Evolutionary conservation across 1,139 yeast genomes (phyloP).

Genomic region (Wickerhamomyces sp.): DNA sequence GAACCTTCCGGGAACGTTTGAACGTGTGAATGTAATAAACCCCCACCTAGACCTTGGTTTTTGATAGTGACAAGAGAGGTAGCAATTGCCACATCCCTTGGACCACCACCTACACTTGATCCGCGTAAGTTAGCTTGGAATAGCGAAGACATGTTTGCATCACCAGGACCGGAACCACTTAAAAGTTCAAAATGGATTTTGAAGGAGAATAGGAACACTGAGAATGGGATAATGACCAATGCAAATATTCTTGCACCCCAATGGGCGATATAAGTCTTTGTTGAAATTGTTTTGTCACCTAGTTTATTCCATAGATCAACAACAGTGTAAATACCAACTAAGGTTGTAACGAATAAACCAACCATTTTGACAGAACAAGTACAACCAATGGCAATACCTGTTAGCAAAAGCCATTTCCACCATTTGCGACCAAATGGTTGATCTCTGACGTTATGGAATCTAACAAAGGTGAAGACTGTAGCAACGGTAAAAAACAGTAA

Average conservation of each 20-base stretch:
- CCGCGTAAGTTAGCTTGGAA: slow-evolving; percentile 93
- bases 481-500: slow-evolving; percentile 86
- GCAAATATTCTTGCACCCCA: slow-evolving; percentile 63
- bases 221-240: slow-evolving; percentile 57
- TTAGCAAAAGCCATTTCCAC: slow-evolving; percentile 88
- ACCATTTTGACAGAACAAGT: slow-evolving; percentile 85
- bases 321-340: slow-evolving; percentile 73
- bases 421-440: slow-evolving; percentile 70
- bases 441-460: slow-evolving; percentile 72
- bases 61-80: slow-evolving; percentile 76
- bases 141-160: slow-evolving; percentile 92
- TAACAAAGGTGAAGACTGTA: slow-evolving; percentile 70
- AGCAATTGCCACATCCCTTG: slow-evolving; percentile 81
- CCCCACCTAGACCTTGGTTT: slow-evolving; percentile 90
- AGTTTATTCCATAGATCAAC: slow-evolving; percentile 69
- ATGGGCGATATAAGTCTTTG: slow-evolving; percentile 49
- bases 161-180: slow-evolving; percentile 85
- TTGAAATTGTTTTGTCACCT: slow-evolving; percentile 50
- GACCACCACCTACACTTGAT: slow-evolving; percentile 77
- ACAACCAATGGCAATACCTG: slow-evolving; percentile 75
- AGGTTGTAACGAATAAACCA: slow-evolving; percentile 69
- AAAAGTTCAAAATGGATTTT: slow-evolving; percentile 71
- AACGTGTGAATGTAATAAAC: slow-evolving; percentile 89
- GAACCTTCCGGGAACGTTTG: slow-evolving; percentile 96
- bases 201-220: slow-evolving; percentile 60